Conservation (phyloP, 129 eudicot genomes). For the carrot (Daucus carota) region DH1_v3.0 NC_030385.2:34180001-34180500, state of each 20-base stretch:
- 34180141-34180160: slow-evolving; percentile 94
- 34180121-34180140: not conserved
- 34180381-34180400: not conserved
- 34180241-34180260: no score
- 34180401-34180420: not conserved
- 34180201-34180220: slow-evolving; percentile 99
- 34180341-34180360: not conserved
- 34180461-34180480: not conserved
- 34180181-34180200: slow-evolving; percentile 93
- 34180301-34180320: not conserved
- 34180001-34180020: not conserved
- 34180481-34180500: not conserved
- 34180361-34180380: not conserved
- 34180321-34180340: not conserved
- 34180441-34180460: not conserved
- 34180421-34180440: not conserved
- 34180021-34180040: not conserved
- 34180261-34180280: no score
- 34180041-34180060: not conserved
- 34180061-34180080: not conserved
- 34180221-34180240: slow-evolving; percentile 75
- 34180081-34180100: not conserved
- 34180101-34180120: not conserved
- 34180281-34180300: not conserved
- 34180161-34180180: slow-evolving; percentile 95